Conservation (phyloP, 345 rosid species). For the Eucalyptus globulus region DNA sequence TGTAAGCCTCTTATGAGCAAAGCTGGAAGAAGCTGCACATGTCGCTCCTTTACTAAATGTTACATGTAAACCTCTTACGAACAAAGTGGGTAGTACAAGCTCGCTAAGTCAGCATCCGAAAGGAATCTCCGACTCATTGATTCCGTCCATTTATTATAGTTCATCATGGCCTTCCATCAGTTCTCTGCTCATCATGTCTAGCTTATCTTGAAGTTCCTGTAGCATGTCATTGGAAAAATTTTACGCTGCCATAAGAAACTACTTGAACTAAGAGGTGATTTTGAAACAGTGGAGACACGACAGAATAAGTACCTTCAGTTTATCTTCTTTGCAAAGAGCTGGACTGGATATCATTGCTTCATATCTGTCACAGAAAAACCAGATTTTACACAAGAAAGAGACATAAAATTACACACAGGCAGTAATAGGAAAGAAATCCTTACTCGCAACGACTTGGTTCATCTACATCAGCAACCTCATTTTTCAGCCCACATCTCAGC, state of each 20-base stretch:
- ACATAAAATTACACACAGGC: not conserved
- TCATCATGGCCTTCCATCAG: constrained; percentile 65
- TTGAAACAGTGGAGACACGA: not conserved
- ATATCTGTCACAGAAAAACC: constrained; percentile 38
- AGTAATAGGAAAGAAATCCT: not conserved
- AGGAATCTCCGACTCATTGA: not conserved
- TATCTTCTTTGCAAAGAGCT: constrained; percentile 61
- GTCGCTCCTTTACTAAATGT: not conserved
- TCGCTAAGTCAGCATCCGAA: not conserved
- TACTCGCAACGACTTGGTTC: constrained; percentile 99
- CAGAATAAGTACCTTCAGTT: constrained; percentile 37
- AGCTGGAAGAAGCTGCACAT: not conserved
- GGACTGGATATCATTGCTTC: constrained; percentile 65
- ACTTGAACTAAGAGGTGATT: not conserved
- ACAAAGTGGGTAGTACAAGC: not conserved
- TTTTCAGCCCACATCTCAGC: constrained; percentile 79
- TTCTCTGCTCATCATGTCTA: constrained; percentile 51
- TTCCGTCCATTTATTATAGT: constrained; percentile 20
- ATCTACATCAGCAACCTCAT: constrained; percentile 72
- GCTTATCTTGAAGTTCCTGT: constrained; percentile 70
- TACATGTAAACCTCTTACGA: not conserved
- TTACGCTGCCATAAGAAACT: not conserved
- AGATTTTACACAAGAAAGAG: not conserved
- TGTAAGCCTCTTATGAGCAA: not conserved
- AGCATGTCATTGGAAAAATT: not conserved